These are phyloP conservation scores for Nicotiana sylvestris DNA, from an alignment of 257 asterid genomes.

Conservation along the genomic window DNA sequence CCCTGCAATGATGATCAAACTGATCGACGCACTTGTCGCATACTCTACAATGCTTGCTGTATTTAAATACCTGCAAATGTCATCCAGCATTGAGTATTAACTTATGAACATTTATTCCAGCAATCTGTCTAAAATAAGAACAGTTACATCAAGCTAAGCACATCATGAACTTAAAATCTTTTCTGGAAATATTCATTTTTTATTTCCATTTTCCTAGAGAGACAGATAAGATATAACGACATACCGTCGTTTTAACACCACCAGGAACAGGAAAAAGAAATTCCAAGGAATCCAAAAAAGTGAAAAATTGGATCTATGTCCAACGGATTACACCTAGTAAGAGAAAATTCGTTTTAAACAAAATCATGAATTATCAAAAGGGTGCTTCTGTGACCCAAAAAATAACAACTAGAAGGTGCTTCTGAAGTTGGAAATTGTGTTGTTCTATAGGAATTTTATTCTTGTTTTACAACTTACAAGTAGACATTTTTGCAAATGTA, in stretches of 20 bases:
- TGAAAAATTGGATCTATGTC: too few relatives aligned
- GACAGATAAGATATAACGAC: too few relatives aligned
- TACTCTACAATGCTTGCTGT: constrained; percentile 98
- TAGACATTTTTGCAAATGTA: not conserved
- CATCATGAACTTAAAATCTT: too few relatives aligned
- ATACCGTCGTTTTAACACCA: too few relatives aligned
- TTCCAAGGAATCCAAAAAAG: too few relatives aligned
- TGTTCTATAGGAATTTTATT: not conserved
- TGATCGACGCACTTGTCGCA: constrained; percentile 95
- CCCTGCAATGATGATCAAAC: constrained; percentile 99
- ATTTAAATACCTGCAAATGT: constrained; percentile 74
- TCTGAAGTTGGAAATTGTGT: not conserved
- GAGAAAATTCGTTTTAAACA: too few relatives aligned
- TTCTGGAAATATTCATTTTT: too few relatives aligned
- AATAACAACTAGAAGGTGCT: not conserved
- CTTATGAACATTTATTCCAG: not conserved
- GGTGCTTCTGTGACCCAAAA: not conserved
- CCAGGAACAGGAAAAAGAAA: too few relatives aligned
- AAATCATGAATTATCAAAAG: too few relatives aligned
- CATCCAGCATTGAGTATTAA: not conserved
- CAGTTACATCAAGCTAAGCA: not conserved
- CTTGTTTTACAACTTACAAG: not conserved
- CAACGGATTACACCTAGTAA: too few relatives aligned
- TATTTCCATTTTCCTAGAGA: too few relatives aligned
- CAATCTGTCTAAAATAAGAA: not conserved